phyloP scores from a whole-genome alignment of 352 stramenopile species.

The Globisporangium radiosum region DNA sequence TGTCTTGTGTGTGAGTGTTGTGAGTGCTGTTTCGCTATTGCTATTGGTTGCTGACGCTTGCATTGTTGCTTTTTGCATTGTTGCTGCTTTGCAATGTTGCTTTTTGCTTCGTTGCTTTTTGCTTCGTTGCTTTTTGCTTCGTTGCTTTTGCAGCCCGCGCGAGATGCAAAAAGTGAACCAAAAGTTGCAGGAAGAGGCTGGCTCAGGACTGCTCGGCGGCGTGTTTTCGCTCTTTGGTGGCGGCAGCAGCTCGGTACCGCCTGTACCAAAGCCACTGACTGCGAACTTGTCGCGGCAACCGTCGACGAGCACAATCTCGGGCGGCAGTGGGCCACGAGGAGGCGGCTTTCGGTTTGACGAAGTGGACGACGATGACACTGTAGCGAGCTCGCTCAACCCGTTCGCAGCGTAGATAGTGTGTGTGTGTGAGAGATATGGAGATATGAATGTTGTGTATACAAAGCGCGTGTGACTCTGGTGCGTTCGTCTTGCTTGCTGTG shows the following conservation, averaged over 20 bases:
- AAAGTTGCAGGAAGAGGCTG: conserved; percentile 29
- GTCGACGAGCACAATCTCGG: conserved; percentile 30
- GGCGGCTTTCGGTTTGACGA: conserved; percentile 25
- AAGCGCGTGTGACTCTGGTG: not conserved
- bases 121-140: not conserved
- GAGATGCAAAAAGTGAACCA: conserved; percentile 59
- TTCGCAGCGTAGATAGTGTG: conserved; percentile 43
- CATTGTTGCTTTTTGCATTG: too few relatives aligned
- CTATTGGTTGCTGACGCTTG: too few relatives aligned
- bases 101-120: too few relatives aligned
- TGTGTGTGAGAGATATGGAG: too few relatives aligned
- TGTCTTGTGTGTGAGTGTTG: not conserved
- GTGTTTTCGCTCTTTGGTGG: conserved; percentile 73
- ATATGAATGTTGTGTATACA: too few relatives aligned
- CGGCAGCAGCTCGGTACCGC: conserved; percentile 17
- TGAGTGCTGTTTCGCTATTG: not conserved
- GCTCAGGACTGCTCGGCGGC: conserved; percentile 44
- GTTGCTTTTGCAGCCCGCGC: conserved; percentile 23
- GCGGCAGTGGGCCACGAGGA: conserved; percentile 11
- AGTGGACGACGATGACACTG: conserved; percentile 41
- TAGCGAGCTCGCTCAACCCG: conserved; percentile 43
- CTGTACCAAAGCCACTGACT: conserved; percentile 38
- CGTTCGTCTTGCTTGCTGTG: too few relatives aligned
- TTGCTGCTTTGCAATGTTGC: too few relatives aligned
- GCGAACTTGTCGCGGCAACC: conserved; percentile 30